Evolutionary conservation across 768 basidiomycete genomes (phyloP).

Genomic region (Tulasnella calospora): DNA sequence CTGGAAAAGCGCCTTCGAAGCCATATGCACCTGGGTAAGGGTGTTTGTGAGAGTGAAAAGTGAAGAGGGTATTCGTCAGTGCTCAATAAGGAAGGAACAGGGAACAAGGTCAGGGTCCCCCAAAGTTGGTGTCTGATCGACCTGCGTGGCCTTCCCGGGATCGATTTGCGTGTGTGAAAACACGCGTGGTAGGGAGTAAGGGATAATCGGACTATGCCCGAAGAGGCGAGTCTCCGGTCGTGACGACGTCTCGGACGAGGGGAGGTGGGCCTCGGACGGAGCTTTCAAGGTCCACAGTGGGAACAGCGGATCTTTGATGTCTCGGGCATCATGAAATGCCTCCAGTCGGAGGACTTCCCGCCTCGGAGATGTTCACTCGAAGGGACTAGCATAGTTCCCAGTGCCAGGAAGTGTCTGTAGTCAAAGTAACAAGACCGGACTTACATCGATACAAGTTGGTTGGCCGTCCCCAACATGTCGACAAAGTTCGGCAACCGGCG

Average conservation of each 20-base stretch:
- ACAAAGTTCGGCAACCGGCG: slow-evolving; percentile 56
- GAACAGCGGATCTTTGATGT: not conserved
- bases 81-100: not conserved
- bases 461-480: slow-evolving; percentile 39
- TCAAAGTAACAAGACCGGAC: slow-evolving; percentile 29
- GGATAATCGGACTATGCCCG: not conserved
- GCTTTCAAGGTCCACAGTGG: slow-evolving; percentile 6
- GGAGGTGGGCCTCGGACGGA: not conserved
- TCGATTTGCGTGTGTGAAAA: not conserved
- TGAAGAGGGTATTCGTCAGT: not conserved
- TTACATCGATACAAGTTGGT: slow-evolving; percentile 54
- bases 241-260: not conserved
- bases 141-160: not conserved
- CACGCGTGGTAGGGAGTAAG: not conserved
- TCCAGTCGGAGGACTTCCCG: not conserved
- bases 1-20: slow-evolving; percentile 19
- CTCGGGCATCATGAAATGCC: not conserved
- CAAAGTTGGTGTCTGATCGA: not conserved
- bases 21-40: not conserved
- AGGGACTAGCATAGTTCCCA: not conserved
- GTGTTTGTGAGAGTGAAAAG: not conserved
- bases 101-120: not conserved
- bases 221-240: not conserved
- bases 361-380: not conserved
- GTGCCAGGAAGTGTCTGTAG: not conserved